Conservation (phyloP, 306 rosid species). For the Mucuna pruriens region DNA sequence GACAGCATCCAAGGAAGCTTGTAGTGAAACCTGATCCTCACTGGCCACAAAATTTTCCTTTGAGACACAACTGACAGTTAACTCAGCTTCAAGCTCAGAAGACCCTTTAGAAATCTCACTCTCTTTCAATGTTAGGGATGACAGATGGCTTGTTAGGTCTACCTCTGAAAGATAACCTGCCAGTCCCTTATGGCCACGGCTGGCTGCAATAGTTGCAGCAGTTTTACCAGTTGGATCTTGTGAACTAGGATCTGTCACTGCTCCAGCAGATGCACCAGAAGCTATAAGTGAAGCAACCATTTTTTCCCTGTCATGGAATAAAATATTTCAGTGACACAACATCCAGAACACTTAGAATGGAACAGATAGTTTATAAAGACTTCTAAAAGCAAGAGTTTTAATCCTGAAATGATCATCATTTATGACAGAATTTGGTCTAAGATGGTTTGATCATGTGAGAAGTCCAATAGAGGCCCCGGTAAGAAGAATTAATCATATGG, state of each 20-base stretch:
- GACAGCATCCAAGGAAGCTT: conserved; percentile 73
- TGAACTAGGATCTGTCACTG: conserved; percentile 89
- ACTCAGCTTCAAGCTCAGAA: conserved; percentile 78
- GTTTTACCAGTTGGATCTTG: conserved; percentile 82
- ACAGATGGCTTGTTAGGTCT: conserved; percentile 81
- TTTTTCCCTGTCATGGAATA: conserved; percentile 70
- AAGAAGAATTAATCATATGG: conserved; percentile 18
- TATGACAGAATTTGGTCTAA: not conserved
- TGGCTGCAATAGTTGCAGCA: conserved; percentile 82
- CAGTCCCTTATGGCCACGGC: conserved; percentile 80
- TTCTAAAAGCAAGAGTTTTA: conserved; percentile 27
- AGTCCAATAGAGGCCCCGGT: not conserved
- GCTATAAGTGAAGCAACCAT: conserved; percentile 87
- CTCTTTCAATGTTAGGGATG: conserved; percentile 84
- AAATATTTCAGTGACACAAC: conserved; percentile 33
- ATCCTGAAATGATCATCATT: conserved; percentile 23
- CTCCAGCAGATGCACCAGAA: conserved; percentile 94
- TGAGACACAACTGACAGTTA: conserved; percentile 59
- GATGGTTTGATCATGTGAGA: conserved; percentile 24
- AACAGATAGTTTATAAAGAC: conserved; percentile 13
- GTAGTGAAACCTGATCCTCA: conserved; percentile 68
- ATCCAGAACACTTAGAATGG: conserved; percentile 26
- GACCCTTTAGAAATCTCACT: conserved; percentile 66
- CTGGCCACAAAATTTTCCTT: conserved; percentile 46
- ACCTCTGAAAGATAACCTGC: conserved; percentile 97